These are phyloP conservation scores for Aspergillus awamori DNA, from an alignment of 2,329 filamentous ascomycete species.

Conservation along the genomic window DNA sequence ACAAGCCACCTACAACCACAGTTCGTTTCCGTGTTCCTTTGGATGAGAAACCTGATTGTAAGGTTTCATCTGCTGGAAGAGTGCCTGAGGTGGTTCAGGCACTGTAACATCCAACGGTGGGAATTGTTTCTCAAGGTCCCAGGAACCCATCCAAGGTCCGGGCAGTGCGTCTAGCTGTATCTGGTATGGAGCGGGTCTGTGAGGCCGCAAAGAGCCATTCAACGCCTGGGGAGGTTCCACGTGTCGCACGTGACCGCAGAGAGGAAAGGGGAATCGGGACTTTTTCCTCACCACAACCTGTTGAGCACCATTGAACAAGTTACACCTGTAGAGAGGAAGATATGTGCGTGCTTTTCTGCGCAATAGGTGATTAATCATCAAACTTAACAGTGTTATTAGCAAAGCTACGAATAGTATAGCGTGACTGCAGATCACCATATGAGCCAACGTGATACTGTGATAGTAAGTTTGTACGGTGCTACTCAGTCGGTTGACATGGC, in stretches of 20 bases:
- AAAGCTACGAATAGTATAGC: too few relatives aligned
- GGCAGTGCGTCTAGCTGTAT: not conserved
- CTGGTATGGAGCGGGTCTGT: not conserved
- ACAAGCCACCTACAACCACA: not conserved
- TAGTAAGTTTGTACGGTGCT: too few relatives aligned
- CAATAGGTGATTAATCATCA: too few relatives aligned
- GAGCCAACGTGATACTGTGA: too few relatives aligned
- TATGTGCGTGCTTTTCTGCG: too few relatives aligned
- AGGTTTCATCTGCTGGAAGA: not conserved
- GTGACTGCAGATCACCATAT: too few relatives aligned
- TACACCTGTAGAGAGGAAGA: too few relatives aligned
- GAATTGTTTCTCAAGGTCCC: not conserved
- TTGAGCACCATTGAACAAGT: too few relatives aligned
- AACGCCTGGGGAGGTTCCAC: not conserved
- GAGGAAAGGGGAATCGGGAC: not conserved
- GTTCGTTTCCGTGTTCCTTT: not conserved
- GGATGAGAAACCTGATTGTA: not conserved
- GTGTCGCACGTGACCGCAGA: not conserved
- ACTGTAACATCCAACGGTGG: not conserved
- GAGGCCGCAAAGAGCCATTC: not conserved
- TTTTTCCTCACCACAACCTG: not conserved
- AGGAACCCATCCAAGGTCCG: not conserved
- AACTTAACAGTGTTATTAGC: too few relatives aligned
- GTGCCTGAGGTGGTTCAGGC: not conserved
- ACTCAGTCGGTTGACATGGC: too few relatives aligned